These are phyloP conservation scores for Zalaria obscura DNA, from an alignment of 2,329 filamentous ascomycete species.

Conservation along the genomic window DNA sequence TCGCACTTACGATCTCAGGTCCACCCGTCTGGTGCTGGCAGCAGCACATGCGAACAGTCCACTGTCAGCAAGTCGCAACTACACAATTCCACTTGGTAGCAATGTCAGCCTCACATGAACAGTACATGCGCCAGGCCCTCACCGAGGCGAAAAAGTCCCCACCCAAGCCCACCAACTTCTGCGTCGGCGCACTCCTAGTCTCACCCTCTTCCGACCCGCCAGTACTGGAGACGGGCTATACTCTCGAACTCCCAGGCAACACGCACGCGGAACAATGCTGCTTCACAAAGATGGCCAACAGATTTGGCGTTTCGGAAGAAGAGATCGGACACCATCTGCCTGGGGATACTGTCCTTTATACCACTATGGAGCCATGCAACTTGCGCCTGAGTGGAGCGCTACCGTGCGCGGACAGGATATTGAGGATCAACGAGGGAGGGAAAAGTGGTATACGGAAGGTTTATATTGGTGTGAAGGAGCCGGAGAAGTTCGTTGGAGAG, in stretches of 20 bases:
- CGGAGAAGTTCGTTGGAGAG: constrained; percentile 73
- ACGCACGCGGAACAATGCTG: constrained; percentile 95
- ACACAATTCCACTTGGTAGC: neutral
- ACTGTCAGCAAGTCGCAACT: constrained; percentile 1
- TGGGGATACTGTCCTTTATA: constrained; percentile 56
- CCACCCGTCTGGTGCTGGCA: too few species aligned
- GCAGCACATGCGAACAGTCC: constrained; percentile 9
- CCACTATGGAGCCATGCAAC: constrained; percentile 81
- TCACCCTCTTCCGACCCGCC: constrained; percentile 27
- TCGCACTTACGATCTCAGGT: too few species aligned
- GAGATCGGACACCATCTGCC: constrained; percentile 38
- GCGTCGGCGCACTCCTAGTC: constrained; percentile 75
- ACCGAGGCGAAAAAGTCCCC: constrained; percentile 65
- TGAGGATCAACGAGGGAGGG: constrained; percentile 35
- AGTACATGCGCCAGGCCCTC: constrained; percentile 58
- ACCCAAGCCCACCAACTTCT: constrained; percentile 80
- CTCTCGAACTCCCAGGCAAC: constrained; percentile 79
- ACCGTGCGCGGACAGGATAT: constrained; percentile 67
- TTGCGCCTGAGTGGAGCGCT: constrained; percentile 59
- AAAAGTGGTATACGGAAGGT: constrained; percentile 55
- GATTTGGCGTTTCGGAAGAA: constrained; percentile 33
- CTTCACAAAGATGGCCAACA: constrained; percentile 51
- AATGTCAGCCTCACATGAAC: constrained; percentile 3
- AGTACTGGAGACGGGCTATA: constrained; percentile 72
- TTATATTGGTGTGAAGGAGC: constrained; percentile 79